Evolutionary conservation across 495 filamentous ascomycete species (phyloP).

Genomic region (Aspergillus haitiensis): DNA sequence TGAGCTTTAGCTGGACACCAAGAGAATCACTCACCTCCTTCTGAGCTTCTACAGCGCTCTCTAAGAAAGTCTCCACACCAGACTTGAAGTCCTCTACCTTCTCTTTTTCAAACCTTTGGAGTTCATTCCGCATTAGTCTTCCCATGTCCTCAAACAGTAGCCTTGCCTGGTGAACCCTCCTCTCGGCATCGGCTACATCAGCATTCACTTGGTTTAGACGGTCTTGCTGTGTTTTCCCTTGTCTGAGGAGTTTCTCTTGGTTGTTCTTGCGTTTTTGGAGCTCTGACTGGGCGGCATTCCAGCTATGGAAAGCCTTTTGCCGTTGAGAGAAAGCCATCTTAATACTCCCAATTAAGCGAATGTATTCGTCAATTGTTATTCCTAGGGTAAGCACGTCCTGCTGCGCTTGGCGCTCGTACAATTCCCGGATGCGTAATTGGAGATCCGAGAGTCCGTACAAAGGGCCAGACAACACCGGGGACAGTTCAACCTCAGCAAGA

Average conservation of each 20-base stretch:
- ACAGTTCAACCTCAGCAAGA: constrained; percentile 83
- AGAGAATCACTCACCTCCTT: constrained; percentile 72
- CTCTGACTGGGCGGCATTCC: constrained; percentile 86
- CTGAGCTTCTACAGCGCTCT: constrained; percentile 94
- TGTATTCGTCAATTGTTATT: constrained; percentile 97
- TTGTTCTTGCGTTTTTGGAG: constrained; percentile 78
- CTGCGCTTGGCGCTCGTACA: constrained; percentile 95
- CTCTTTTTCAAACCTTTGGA: constrained; percentile 93
- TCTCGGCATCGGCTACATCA: constrained; percentile 89
- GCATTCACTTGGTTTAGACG: constrained; percentile 85
- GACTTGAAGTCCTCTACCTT: constrained; percentile 99
- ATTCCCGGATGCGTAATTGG: constrained; percentile 87
- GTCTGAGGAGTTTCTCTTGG: constrained; percentile 89
- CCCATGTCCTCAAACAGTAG: constrained; percentile 98
- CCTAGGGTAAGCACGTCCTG: constrained; percentile 95
- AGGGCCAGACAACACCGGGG: constrained; percentile 81
- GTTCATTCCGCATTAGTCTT: constrained; percentile 80
- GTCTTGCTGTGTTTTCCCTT: constrained; percentile 94
- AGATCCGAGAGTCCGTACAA: constrained; percentile 88
- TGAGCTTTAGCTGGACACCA: neutral
- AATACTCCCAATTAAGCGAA: constrained; percentile 88
- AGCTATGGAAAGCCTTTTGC: constrained; percentile 91
- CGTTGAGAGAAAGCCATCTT: constrained; percentile 90
- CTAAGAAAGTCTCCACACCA: constrained; percentile 94
- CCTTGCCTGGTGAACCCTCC: constrained; percentile 86